Conservation (phyloP, 2,329 filamentous ascomycete genomes). For the Lasiodiplodia sp. region DNA sequence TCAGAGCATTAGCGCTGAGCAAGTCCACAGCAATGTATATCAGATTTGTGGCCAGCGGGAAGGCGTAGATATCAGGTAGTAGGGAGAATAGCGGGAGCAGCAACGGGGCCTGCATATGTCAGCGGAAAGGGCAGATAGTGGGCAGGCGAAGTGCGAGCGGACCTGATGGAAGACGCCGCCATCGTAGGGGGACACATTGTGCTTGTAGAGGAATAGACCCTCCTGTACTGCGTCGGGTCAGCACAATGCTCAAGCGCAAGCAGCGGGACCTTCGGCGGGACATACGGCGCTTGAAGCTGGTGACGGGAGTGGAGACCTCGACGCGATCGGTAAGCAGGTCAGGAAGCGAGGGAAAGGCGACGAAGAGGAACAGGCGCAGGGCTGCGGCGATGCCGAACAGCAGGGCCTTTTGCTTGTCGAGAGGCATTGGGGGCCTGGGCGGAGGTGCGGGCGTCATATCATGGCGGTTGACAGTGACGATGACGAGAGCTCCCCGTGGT, state of each 20-base stretch:
- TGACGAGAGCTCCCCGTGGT: constrained; percentile 21
- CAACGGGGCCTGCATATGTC: constrained; percentile 74
- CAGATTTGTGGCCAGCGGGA: constrained; percentile 77
- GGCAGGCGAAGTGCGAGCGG: constrained; percentile 29
- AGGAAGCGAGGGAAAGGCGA: constrained; percentile 81
- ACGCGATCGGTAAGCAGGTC: constrained; percentile 88
- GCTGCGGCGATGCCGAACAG: constrained; percentile 79
- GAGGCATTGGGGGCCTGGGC: constrained; percentile 51
- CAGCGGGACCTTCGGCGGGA: constrained; percentile 29
- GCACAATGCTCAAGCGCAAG: constrained; percentile 13
- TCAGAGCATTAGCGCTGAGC: constrained; percentile 79
- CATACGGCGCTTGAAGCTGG: constrained; percentile 96
- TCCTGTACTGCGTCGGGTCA: constrained; percentile 75
- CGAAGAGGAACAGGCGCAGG: constrained; percentile 80
- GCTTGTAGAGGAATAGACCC: constrained; percentile 92
- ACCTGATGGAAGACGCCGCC: constrained; percentile 82
- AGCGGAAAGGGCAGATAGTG: constrained; percentile 5
- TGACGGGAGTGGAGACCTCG: constrained; percentile 95
- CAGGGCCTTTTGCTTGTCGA: constrained; percentile 66
- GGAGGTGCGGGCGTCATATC: constrained; percentile 19
- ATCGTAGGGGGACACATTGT: constrained; percentile 96
- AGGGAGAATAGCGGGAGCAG: constrained; percentile 91
- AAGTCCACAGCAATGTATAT: constrained; percentile 85
- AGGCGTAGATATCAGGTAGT: constrained; percentile 72
- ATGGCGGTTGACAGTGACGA: constrained; percentile 2